Conservation (phyloP, 345 rosid species). For the Acer saccharum region DNA sequence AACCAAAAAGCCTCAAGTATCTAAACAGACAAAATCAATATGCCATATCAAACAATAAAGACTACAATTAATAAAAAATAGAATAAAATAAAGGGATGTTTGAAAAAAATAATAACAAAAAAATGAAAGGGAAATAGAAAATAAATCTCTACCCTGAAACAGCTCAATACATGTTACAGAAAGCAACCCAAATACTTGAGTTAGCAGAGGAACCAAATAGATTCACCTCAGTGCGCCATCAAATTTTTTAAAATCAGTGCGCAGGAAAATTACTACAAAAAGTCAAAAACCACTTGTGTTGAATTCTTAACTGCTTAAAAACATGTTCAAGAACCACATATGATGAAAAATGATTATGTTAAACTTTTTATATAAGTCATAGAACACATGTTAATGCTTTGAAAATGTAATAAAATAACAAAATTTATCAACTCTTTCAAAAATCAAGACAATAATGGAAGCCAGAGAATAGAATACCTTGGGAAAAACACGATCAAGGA, state of each 20-base stretch:
- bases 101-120: too few relatives aligned
- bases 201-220: too few relatives aligned
- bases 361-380: background rate
- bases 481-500: constrained; percentile 80
- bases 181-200: background rate
- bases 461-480: constrained; percentile 49
- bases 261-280: too few relatives aligned
- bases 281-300: too few relatives aligned
- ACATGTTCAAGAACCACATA: background rate
- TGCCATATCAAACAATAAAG: background rate
- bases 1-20: background rate
- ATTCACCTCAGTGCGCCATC: too few relatives aligned
- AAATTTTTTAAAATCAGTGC: too few relatives aligned
- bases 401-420: background rate
- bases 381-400: background rate
- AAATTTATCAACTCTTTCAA: background rate
- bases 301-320: background rate
- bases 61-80: too few relatives aligned
- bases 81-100: too few relatives aligned
- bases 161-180: background rate
- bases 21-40: background rate
- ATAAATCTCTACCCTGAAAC: background rate
- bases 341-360: background rate
- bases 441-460: background rate
- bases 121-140: background rate